Evolutionary conservation across 768 basidiomycete species (phyloP).

Genomic region (Dictyophora rubrovolvata): DNA sequence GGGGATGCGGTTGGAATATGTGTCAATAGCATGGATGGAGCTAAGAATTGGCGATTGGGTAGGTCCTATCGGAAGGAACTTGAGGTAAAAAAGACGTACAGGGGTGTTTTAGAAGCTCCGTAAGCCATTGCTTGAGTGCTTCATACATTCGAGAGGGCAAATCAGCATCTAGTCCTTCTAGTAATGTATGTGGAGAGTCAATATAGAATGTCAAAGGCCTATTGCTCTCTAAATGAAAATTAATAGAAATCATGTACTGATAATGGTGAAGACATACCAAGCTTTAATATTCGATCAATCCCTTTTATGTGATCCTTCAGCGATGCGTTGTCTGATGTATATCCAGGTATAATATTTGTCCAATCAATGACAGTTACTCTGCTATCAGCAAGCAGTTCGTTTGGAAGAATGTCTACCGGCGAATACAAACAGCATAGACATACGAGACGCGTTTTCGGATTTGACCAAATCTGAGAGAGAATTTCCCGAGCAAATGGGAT

Average conservation of each 20-base stretch:
- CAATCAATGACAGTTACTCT: slow-evolving; percentile 38
- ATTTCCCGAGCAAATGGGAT: neutral
- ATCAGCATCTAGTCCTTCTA: slow-evolving; percentile 43
- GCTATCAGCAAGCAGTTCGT: slow-evolving; percentile 13
- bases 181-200: slow-evolving; percentile 63
- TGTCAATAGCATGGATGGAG: slow-evolving; percentile 47
- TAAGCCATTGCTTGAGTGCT: slow-evolving; percentile 39
- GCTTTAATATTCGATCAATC: neutral
- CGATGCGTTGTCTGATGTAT: slow-evolving; percentile 16
- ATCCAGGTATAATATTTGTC: slow-evolving; percentile 42
- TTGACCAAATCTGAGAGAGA: neutral
- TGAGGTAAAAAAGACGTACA: slow-evolving; percentile 28
- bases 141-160: slow-evolving; percentile 37
- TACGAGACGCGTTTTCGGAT: neutral
- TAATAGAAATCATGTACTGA: neutral
- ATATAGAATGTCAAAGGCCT: slow-evolving; percentile 53
- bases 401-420: slow-evolving; percentile 32
- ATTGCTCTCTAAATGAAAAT: slow-evolving; percentile 22
- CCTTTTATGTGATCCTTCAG: slow-evolving; percentile 11
- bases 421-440: slow-evolving; percentile 45
- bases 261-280: slow-evolving; percentile 5
- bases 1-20: slow-evolving; percentile 42
- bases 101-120: slow-evolving; percentile 33
- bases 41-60: slow-evolving; percentile 19
- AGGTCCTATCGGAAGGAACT: neutral